Percentiles rank a stretch among this genome's conserved stretches.
Evolutionary conservation across 176 grass and related monocot species (phyloP).

Genomic region (Bolboschoenus planiculmis): DNA sequence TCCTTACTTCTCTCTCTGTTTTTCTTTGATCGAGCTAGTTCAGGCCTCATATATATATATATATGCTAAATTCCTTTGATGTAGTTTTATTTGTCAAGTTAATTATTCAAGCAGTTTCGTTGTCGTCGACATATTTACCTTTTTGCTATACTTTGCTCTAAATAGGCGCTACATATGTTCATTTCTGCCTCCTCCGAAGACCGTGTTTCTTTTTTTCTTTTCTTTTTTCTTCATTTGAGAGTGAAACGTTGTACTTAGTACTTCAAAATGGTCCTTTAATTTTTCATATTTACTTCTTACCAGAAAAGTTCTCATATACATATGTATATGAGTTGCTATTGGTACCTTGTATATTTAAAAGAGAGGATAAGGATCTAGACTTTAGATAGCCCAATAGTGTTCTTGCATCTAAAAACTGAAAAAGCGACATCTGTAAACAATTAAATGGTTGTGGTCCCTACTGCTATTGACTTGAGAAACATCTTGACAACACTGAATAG

Average conservation of each 20-base stretch:
- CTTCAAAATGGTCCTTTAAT: background rate
- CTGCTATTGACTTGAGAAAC: background rate
- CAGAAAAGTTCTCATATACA: too few species aligned
- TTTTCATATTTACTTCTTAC: background rate
- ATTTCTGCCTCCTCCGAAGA: background rate
- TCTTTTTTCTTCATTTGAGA: background rate
- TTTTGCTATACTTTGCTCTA: background rate
- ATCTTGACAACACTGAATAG: constrained; percentile 1
- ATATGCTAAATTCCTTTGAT: constrained; percentile 2
- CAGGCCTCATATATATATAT: background rate
- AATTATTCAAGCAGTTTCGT: background rate
- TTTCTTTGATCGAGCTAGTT: background rate
- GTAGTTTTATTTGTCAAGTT: constrained; percentile 7
- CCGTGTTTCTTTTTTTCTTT: background rate
- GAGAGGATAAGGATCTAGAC: background rate
- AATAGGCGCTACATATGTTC: background rate
- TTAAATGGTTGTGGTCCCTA: background rate
- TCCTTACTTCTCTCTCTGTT: background rate
- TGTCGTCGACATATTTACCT: background rate
- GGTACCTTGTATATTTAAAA: background rate
- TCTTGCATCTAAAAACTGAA: background rate
- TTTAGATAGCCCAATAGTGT: background rate
- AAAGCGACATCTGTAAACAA: background rate
- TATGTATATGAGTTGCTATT: background rate
- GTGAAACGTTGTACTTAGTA: background rate